Conservation (phyloP, 192 early-diverging fungal genomes). For the Coemansia sp. region DNA sequence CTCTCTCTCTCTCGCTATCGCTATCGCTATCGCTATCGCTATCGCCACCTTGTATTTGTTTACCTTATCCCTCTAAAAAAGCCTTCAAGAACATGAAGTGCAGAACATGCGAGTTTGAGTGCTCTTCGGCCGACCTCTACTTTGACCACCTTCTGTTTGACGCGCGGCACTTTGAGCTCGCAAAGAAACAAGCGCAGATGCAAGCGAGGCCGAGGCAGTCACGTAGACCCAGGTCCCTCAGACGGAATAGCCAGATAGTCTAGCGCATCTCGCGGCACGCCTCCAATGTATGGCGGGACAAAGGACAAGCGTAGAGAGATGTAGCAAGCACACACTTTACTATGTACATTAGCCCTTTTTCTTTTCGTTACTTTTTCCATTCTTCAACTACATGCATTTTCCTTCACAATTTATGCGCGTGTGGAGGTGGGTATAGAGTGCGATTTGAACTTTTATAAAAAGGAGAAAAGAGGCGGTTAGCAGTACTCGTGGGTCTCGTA, state of each 20-base stretch:
- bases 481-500: conserved; percentile 33
- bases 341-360: conserved; percentile 8
- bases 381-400: background rate
- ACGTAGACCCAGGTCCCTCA: conserved; percentile 37
- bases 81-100: conserved; percentile 33
- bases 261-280: background rate
- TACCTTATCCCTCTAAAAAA: no score
- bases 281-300: background rate
- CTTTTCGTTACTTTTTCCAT: conserved; percentile 5
- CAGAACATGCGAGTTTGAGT: conserved; percentile 52
- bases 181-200: conserved; percentile 32
- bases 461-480: background rate
- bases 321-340: conserved; percentile 2
- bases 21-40: no score
- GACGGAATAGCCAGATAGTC: conserved; percentile 20
- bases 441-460: conserved; percentile 7
- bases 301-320: background rate
- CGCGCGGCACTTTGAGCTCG: conserved; percentile 39
- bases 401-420: background rate
- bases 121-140: conserved; percentile 47
- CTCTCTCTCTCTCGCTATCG: no score
- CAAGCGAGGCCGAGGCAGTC: conserved; percentile 23
- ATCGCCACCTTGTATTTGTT: conserved; percentile 3
- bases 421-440: background rate
- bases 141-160: conserved; percentile 53